Evolutionary conservation across 345 rosid species (phyloP).

Genomic region (Salix udensis): DNA sequence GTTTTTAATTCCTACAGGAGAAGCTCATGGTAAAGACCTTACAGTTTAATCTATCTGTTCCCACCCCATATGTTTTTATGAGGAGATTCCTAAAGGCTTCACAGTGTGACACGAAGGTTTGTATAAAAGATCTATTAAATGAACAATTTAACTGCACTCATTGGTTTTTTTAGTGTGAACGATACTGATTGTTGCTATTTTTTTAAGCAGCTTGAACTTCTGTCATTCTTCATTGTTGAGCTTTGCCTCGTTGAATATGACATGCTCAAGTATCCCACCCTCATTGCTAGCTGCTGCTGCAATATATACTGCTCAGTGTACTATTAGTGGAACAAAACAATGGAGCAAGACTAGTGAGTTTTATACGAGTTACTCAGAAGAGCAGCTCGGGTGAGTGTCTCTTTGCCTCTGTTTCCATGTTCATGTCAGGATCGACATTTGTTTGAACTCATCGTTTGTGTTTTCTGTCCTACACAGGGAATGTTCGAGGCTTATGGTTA

Average conservation of each 20-base stretch:
- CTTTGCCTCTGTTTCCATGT: background rate
- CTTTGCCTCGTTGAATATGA: slow-evolving; percentile 64
- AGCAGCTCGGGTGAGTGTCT: slow-evolving; percentile 41
- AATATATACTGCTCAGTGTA: slow-evolving; percentile 60
- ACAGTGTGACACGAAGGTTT: slow-evolving; percentile 78
- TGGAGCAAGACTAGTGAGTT: slow-evolving; percentile 60
- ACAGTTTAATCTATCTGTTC: slow-evolving; percentile 71
- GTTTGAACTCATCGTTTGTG: background rate
- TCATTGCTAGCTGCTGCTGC: slow-evolving; percentile 65
- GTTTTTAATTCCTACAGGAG: slow-evolving; percentile 54
- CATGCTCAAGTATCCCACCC: slow-evolving; percentile 61
- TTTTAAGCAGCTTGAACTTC: slow-evolving; percentile 65
- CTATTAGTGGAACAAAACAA: slow-evolving; percentile 34
- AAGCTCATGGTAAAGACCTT: slow-evolving; percentile 67
- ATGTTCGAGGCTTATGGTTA: slow-evolving; percentile 76
- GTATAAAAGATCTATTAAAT: background rate
- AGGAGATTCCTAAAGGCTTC: slow-evolving; percentile 88
- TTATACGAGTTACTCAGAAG: slow-evolving; percentile 49
- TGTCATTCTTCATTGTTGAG: slow-evolving; percentile 65
- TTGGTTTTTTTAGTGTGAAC: background rate
- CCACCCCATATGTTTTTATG: slow-evolving; percentile 94
- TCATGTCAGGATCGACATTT: too few relatives aligned
- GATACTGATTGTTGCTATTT: slow-evolving; percentile 7
- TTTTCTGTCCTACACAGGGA: slow-evolving; percentile 42
- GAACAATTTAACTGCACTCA: background rate